A percentile compares a stretch with the other conserved stretches of the same genome.
Evolutionary conservation across 192 early-diverging fungal genomes (phyloP).

Genomic region (Mortierella claussenii): DNA sequence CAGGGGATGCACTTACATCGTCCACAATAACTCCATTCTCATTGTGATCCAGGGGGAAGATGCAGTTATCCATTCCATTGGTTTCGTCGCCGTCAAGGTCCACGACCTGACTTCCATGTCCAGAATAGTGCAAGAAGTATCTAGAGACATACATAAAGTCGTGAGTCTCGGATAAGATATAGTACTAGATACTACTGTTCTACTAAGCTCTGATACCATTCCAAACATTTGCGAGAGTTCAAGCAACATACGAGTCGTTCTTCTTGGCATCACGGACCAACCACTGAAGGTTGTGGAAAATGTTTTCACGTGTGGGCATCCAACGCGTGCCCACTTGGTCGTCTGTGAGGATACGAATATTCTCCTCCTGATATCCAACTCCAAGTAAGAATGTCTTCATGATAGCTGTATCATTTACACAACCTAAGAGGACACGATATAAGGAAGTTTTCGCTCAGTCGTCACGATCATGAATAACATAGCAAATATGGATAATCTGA

Average conservation of each 20-base stretch:
- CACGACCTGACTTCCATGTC: conserved; percentile 46
- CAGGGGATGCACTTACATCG: conserved; percentile 40
- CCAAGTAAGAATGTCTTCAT: conserved; percentile 51
- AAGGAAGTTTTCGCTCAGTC: neutral
- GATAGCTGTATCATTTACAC: conserved; percentile 47
- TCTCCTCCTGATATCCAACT: conserved; percentile 34
- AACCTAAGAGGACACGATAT: conserved; percentile 26
- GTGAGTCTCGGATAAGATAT: too few relatives aligned
- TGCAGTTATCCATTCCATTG: conserved; percentile 51
- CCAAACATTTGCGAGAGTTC: too few relatives aligned
- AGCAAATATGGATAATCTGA: too few relatives aligned
- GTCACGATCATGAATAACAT: too few relatives aligned
- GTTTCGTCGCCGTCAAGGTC: conserved; percentile 55
- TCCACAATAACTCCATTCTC: conserved; percentile 51
- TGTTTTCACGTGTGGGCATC: conserved; percentile 60
- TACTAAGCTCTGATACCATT: too few relatives aligned
- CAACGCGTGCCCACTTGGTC: conserved; percentile 48
- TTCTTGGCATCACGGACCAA: conserved; percentile 58
- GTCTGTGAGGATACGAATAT: conserved; percentile 57
- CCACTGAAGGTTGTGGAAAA: conserved; percentile 61
- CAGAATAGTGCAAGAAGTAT: conserved; percentile 55
- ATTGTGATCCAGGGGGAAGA: conserved; percentile 48
- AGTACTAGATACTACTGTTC: too few relatives aligned
- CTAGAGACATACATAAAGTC: too few relatives aligned
- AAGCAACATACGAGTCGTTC: conserved; percentile 64